phyloP scores from a whole-genome alignment of 2,329 filamentous ascomycete species.

The Amauroascus verrucosus region DNA sequence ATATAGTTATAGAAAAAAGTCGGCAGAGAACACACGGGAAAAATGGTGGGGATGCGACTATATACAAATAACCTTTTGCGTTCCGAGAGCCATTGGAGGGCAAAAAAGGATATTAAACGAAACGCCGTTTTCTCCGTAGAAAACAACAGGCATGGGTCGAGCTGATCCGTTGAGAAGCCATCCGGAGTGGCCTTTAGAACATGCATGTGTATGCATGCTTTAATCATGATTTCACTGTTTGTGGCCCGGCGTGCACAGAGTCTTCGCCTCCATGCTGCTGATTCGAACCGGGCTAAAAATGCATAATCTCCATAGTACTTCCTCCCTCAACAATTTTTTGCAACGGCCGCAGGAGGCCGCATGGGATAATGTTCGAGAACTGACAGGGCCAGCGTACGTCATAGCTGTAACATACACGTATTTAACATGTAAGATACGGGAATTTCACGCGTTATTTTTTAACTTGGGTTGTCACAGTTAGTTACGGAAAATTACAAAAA shows the following conservation, averaged over 20 bases:
- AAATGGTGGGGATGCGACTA: constrained; percentile 4
- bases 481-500: not conserved
- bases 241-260: not conserved
- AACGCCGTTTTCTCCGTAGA: constrained; percentile 6
- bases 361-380: constrained; percentile 9
- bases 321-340: not conserved
- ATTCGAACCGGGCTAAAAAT: constrained; percentile 10
- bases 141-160: not conserved
- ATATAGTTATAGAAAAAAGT: not conserved
- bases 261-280: constrained; percentile 4
- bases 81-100: not conserved
- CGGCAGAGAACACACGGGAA: not conserved
- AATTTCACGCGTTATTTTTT: not conserved
- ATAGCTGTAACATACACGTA: not conserved
- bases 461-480: not conserved
- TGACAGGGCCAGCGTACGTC: constrained; percentile 4
- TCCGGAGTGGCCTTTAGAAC: not conserved
- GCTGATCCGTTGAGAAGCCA: constrained; percentile 7
- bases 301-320: not conserved
- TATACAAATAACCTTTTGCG: not conserved
- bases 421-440: not conserved
- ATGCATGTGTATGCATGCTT: not conserved
- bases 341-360: constrained; percentile 15
- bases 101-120: constrained; percentile 1
- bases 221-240: not conserved